Evolutionary conservation across 1,284 basidiomycete species (phyloP).

Genomic region (Ganoderma lingzhi): DNA sequence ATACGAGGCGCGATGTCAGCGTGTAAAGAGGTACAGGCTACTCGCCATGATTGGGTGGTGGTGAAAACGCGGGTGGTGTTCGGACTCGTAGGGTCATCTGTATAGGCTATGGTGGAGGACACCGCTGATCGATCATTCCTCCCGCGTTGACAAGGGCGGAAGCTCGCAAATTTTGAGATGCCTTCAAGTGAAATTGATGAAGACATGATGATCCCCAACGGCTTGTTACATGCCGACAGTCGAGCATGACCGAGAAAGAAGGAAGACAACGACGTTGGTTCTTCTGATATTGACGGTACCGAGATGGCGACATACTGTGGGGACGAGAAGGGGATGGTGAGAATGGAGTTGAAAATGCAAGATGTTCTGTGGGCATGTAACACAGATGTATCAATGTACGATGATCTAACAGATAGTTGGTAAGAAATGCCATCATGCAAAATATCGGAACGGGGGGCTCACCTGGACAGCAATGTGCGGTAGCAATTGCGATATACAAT

Average conservation of each 20-base stretch:
- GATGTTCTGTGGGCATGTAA: conserved; percentile 1
- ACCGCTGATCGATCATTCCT: neutral
- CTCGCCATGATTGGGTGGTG: neutral
- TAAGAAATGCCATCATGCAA: neutral
- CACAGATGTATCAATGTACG: conserved; percentile 2
- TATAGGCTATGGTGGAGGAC: neutral
- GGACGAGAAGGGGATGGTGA: neutral
- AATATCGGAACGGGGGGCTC: neutral
- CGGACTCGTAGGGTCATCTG: neutral
- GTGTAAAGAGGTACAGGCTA: neutral
- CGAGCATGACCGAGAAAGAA: neutral
- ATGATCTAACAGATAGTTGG: neutral
- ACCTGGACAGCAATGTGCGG: neutral
- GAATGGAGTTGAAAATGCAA: neutral
- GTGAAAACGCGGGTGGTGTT: neutral
- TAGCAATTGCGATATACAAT: conserved; percentile 9
- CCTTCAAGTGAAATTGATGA: neutral
- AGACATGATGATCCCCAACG: neutral
- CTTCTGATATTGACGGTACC: neutral
- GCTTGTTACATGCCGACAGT: neutral
- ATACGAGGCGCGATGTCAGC: neutral
- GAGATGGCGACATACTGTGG: neutral
- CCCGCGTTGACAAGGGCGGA: neutral
- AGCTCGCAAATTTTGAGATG: neutral
- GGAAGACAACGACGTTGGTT: neutral